Percentiles rank a stretch among this genome's conserved stretches.
Evolutionary conservation across 805 yeast species (phyloP).

Genomic region (Candida succiphila): DNA sequence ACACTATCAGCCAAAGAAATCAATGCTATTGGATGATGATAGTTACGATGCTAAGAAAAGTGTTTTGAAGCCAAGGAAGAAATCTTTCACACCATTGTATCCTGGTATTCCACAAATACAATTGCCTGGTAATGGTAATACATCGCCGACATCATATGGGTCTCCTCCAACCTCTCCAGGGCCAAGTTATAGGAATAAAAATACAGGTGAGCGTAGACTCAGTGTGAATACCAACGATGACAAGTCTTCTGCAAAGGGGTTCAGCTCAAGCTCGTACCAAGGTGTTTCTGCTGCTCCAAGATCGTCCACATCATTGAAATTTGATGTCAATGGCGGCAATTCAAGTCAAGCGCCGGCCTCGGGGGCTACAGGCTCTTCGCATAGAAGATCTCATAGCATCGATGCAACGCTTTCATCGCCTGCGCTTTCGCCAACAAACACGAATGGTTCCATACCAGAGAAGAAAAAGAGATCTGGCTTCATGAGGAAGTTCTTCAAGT

Average conservation of each 20-base stretch:
- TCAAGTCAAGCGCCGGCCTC: too few species aligned
- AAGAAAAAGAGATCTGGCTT: conserved; percentile 10
- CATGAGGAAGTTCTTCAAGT: conserved; percentile 12
- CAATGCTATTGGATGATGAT: conserved; percentile 19
- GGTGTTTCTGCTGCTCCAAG: conserved; percentile 12
- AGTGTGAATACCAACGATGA: background rate
- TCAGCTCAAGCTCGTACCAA: conserved; percentile 1
- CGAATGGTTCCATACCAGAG: conserved; percentile 2
- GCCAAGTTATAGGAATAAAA: background rate
- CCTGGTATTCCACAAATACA: too few species aligned
- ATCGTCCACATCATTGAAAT: conserved; percentile 11
- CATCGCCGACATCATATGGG: background rate
- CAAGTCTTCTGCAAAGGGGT: too few species aligned
- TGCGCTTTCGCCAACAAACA: conserved; percentile 3
- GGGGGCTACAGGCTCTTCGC: too few species aligned
- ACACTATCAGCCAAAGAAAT: conserved; percentile 14
- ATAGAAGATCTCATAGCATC: background rate
- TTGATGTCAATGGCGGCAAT: conserved; percentile 5
- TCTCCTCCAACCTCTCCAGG: too few species aligned
- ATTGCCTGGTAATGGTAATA: too few species aligned
- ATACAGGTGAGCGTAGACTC: too few species aligned
- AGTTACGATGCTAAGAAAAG: background rate
- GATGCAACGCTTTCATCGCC: conserved; percentile 1
- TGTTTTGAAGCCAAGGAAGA: background rate
- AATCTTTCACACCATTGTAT: too few species aligned